Percentiles rank a stretch among this genome's conserved stretches.
Conservation (phyloP, 1,284 basidiomycete species). For the Leccinum insolens region DNA sequence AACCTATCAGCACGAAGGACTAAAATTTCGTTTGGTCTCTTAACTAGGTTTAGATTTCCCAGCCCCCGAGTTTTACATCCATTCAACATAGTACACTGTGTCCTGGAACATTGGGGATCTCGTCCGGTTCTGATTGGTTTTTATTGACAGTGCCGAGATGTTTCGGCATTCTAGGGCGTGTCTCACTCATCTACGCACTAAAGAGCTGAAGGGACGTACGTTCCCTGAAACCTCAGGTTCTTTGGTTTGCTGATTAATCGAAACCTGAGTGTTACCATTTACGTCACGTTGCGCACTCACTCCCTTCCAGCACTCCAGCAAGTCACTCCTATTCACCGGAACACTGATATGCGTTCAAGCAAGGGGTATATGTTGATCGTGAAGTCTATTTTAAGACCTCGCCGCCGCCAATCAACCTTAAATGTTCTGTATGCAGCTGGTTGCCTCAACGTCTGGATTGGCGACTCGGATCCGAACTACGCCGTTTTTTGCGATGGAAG, state of each 20-base stretch:
- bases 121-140: neutral
- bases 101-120: neutral
- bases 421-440: too few species aligned
- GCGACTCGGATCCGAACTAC: too few species aligned
- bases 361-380: too few species aligned
- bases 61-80: neutral
- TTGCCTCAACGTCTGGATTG: too few species aligned
- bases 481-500: too few species aligned
- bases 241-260: constrained; percentile 1
- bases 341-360: too few species aligned
- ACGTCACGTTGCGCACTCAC: too few species aligned
- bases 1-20: neutral
- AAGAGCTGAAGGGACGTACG: neutral
- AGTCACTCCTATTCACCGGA: too few species aligned
- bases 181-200: neutral
- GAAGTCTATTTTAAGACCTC: too few species aligned
- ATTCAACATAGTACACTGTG: neutral
- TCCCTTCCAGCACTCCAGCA: too few species aligned
- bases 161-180: neutral
- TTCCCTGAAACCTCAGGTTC: constrained; percentile 2
- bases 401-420: too few species aligned
- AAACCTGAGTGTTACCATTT: neutral
- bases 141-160: neutral
- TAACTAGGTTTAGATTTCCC: neutral
- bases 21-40: neutral